Base-by-base conservation (phyloP, 2,329 filamentous ascomycete species). In the Exophiala sp. region DNA sequence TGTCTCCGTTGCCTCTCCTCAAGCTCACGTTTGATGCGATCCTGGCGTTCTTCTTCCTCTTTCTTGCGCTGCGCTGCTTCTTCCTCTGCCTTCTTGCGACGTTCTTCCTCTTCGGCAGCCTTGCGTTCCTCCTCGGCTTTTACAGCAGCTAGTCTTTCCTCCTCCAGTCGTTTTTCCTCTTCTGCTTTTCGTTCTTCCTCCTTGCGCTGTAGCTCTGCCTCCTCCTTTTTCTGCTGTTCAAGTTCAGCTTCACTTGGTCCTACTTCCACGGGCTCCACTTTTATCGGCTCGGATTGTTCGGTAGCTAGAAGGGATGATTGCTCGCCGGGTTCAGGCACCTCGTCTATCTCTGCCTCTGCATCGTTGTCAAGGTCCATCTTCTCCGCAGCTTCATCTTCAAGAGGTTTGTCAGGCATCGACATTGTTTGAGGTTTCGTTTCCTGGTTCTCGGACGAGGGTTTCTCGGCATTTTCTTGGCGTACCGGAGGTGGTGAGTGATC, bases 41-140 rank as follows among this genome's bases (percentile, higher is more conserved):
- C 73, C 54, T 71, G 70, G 5, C 68, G 72, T 51, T 77, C 75
- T 50, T 76, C 75, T 57, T 77, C 75, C 24, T 72, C 74, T 62
- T 74, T 71, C 55, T 71, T 72, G 40, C 71, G 72, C 45, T 53
- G 57, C 20, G 59, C 58, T 33, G 71, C 67, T 52, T 74, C 70
- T 54, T 74, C 72, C 47, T 72, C 69, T 56, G 71, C 71, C 54
- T 71, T 71, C 54, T 68, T 71, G 56, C 69, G 61, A 20, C 62
- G 63, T 47, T 66, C 68, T 55, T 68, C 63, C 45, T 65, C 62
- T 44, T 52, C 55, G 24, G 71, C 71, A 11, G 57, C 71, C 70
- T 54, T 75, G 71, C 67, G 69, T 43, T 68, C 68, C 34, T 68
- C 65, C 43, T 68, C 65, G 11, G 62, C 65, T 46, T 67, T 65